phyloP scores from a whole-genome alignment of 2,329 filamentous ascomycete genomes.

The Fusarium haematococcum region DNA sequence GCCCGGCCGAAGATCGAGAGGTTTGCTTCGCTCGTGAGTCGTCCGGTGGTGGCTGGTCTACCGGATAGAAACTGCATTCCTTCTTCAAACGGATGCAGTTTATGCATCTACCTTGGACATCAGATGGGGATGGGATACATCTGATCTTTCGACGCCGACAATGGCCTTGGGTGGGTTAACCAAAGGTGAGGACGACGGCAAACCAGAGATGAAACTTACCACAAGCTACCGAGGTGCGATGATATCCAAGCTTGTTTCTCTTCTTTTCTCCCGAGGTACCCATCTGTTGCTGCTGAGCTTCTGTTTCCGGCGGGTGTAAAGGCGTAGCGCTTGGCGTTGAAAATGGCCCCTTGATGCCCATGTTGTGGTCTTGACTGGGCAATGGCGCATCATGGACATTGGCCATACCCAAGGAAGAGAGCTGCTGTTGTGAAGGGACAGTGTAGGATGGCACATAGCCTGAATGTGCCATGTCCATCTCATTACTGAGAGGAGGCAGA shows the following conservation, averaged over 20 bases:
- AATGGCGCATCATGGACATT: slow-evolving; percentile 49
- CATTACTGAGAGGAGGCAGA: slow-evolving; percentile 54
- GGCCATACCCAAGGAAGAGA: slow-evolving; percentile 48
- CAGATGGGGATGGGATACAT: slow-evolving; percentile 81
- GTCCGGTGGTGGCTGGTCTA: slow-evolving; percentile 77
- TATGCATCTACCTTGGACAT: slow-evolving; percentile 81
- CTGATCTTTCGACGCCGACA: slow-evolving; percentile 94
- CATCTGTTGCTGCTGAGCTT: slow-evolving; percentile 45
- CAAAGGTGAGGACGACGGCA: not conserved
- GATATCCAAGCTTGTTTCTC: slow-evolving; percentile 94
- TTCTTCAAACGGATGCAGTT: slow-evolving; percentile 96
- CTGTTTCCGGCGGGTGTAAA: slow-evolving; percentile 52
- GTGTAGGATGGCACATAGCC: slow-evolving; percentile 49
- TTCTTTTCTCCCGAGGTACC: slow-evolving; percentile 63
- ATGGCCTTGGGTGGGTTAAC: slow-evolving; percentile 70
- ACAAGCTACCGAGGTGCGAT: slow-evolving; percentile 94
- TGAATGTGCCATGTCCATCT: slow-evolving; percentile 56
- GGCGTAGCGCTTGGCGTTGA: slow-evolving; percentile 62
- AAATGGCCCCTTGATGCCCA: slow-evolving; percentile 61
- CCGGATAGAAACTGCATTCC: slow-evolving; percentile 91
- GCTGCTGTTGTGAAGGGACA: slow-evolving; percentile 46
- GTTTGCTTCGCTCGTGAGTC: slow-evolving; percentile 58
- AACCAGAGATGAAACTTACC: slow-evolving; percentile 70
- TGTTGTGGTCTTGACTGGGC: slow-evolving; percentile 49
- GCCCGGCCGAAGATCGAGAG: slow-evolving; percentile 53